Percentiles rank a stretch among this genome's conserved stretches.
Conservation (phyloP, 352 stramenopile genomes). For the Globisporangium uncinulatum region DNA sequence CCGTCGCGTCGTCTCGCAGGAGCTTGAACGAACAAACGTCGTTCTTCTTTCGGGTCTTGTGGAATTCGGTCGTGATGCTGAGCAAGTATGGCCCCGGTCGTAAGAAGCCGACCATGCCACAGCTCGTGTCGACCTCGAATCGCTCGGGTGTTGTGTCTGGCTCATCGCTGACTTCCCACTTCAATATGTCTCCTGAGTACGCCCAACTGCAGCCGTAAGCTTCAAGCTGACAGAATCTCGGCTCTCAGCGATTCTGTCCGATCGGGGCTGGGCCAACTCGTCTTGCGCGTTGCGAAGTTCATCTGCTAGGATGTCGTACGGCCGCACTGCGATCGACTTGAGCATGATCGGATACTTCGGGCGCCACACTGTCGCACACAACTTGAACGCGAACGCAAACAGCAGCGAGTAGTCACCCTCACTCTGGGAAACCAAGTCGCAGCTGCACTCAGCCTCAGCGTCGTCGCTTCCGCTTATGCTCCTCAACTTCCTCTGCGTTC, state of each 20-base stretch:
- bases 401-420: not conserved
- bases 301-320: conserved; percentile 2
- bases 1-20: not conserved
- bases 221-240: not conserved
- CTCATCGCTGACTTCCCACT: not conserved
- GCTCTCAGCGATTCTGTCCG: too few species aligned
- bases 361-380: conserved; percentile 1
- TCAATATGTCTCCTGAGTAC: not conserved
- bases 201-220: not conserved
- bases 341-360: conserved; percentile 1
- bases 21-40: not conserved
- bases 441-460: not conserved
- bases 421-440: not conserved
- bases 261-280: not conserved
- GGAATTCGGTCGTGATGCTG: not conserved
- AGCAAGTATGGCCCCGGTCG: not conserved
- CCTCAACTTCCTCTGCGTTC: not conserved
- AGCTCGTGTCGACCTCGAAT: not conserved
- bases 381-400: not conserved
- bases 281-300: conserved; percentile 4
- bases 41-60: not conserved
- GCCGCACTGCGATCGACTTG: not conserved
- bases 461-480: not conserved
- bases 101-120: not conserved
- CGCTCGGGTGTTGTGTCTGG: not conserved